phyloP scores from a whole-genome alignment of 2,329 filamentous ascomycete species.

The Exophiala oligosperma region DNA sequence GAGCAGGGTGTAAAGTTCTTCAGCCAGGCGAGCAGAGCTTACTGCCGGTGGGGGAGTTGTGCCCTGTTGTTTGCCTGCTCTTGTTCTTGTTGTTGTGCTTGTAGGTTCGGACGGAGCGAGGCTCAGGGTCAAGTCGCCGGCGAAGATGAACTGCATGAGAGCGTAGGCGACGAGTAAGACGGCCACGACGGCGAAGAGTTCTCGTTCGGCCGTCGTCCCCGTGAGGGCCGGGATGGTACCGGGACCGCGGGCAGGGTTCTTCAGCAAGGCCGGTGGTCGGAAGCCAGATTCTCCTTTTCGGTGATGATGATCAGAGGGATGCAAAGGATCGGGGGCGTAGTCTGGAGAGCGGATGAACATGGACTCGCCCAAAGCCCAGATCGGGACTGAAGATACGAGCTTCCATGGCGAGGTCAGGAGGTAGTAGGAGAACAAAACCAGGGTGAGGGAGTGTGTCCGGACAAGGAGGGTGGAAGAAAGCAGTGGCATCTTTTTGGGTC shows the following conservation, averaged over 20 bases:
- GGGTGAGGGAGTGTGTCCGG: constrained; percentile 19
- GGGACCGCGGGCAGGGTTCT: not conserved
- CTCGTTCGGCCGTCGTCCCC: constrained; percentile 6
- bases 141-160: constrained; percentile 23
- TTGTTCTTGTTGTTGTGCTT: not conserved
- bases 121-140: constrained; percentile 20
- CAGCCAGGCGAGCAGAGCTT: constrained; percentile 16
- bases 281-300: not conserved
- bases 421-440: constrained; percentile 23
- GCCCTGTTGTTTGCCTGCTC: not conserved
- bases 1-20: constrained; percentile 23
- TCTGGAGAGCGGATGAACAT: constrained; percentile 25
- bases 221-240: not conserved
- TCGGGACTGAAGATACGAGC: constrained; percentile 24
- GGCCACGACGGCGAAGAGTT: constrained; percentile 25
- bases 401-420: constrained; percentile 21
- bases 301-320: not conserved
- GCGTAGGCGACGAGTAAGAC: constrained; percentile 20
- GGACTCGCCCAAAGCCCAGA: constrained; percentile 27
- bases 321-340: constrained; percentile 17
- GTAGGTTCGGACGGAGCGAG: not conserved
- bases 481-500: constrained; percentile 18
- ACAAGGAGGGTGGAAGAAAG: constrained; percentile 27
- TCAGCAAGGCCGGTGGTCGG: not conserved
- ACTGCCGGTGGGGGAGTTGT: not conserved